phyloP scores from a whole-genome alignment of 805 yeast genomes.

The Wickerhamiella domercqiae region DNA sequence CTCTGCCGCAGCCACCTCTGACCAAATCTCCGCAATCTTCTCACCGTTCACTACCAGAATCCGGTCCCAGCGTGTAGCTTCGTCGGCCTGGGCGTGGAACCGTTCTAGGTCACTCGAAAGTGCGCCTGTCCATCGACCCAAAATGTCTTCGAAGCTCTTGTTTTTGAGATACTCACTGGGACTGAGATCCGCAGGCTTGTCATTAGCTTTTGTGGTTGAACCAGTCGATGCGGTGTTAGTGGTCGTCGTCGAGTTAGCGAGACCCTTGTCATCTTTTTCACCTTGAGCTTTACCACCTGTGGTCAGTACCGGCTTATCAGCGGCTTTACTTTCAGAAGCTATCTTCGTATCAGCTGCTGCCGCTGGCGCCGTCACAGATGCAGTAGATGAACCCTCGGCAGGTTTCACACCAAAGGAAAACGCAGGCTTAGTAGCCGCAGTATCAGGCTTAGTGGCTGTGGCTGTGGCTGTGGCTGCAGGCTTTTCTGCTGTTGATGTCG shows the following conservation, averaged over 20 bases:
- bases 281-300: too few relatives aligned
- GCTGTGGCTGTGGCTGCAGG: conserved; percentile 3
- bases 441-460: conserved; percentile 8
- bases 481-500: too few relatives aligned
- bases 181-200: conserved; percentile 22
- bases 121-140: conserved; percentile 86
- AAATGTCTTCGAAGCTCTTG: conserved; percentile 82
- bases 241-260: conserved; percentile 9
- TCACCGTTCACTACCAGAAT: conserved; percentile 73
- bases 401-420: background rate
- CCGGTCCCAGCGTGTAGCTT: conserved; percentile 74
- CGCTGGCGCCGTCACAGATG: too few relatives aligned
- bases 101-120: conserved; percentile 55
- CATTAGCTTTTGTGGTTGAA: conserved; percentile 28
- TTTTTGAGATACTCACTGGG: conserved; percentile 50
- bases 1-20: conserved; percentile 69
- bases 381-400: too few relatives aligned
- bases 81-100: conserved; percentile 59
- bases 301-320: too few relatives aligned
- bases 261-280: conserved; percentile 7
- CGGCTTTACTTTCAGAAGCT: too few relatives aligned
- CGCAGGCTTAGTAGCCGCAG: conserved; percentile 1
- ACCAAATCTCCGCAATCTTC: conserved; percentile 60
- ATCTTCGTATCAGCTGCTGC: too few relatives aligned
- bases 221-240: conserved; percentile 21